Base-by-base conservation (phyloP, 2,329 filamentous ascomycete genomes). In the Colletotrichum spinosum region DNA sequence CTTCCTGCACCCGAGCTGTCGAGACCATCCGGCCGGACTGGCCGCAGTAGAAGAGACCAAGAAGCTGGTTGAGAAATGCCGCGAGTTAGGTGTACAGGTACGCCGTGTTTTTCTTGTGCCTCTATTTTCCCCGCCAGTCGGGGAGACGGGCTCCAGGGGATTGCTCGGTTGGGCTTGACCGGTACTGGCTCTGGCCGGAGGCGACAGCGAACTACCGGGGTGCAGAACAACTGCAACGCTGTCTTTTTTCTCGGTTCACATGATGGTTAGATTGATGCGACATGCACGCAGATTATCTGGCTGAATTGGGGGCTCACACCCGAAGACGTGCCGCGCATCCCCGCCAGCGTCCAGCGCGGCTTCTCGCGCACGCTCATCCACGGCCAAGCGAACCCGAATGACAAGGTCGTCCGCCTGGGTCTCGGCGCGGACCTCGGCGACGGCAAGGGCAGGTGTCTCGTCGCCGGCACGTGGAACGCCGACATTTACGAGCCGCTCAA, bases 221-320 rank as follows among this genome's bases (percentile, higher is more conserved):
- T 25, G 25, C 25, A 25, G 25, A 25, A 25, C 25, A 25, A 25
- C 38, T 51, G 46, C 42, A 51, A 51, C 46, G 38, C 50, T 51
- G 55, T n/a, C 0, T 12, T 15, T 37, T 2, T 8, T 39, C 39
- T 17, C 34, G 34, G 25, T 25, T 25, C 4, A 25, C 25, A 25
- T 25, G 48, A 45, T 12, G 55, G 10, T 12, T 50, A 56, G 4
- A 10, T 42, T 55, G 59, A 65, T 55, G 39, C 49, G 13, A 51
- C 10, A 44, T 25, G 25, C 33, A 62, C 65, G 25, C 71, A 77
- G 70, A 69, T 86, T 17, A 73, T 86, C 17, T 86, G 84, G 83
- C 76, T 86, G 48, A 87, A 86, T 69, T 89, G 86, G 86, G 86
- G 85, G 3, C 75, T 88, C 42, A 84, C 79, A 0, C 80, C 86